Percentiles rank a stretch among this genome's conserved stretches.
Conservation (phyloP, 176 grass and related monocot species). For the Musa beccarii region DNA sequence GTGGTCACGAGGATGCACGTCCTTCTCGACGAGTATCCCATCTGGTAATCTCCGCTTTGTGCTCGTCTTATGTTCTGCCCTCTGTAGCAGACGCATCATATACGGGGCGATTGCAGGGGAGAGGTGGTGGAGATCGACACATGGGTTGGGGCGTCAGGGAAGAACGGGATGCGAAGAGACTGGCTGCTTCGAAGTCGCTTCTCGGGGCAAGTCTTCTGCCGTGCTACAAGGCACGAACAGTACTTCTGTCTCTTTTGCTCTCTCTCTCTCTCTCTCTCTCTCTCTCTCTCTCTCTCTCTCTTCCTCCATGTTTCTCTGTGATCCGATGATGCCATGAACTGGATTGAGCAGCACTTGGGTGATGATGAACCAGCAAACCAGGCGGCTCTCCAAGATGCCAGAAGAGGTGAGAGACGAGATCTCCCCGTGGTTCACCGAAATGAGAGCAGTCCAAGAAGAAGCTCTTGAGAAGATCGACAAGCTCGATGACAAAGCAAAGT, state of each 20-base stretch:
- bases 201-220: constrained; percentile 25
- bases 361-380: constrained; percentile 53
- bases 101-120: constrained; percentile 24
- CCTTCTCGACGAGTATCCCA: constrained; percentile 45
- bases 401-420: constrained; percentile 47
- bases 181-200: constrained; percentile 41
- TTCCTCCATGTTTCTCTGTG: not conserved
- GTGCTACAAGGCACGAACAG: constrained; percentile 38
- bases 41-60: constrained; percentile 24
- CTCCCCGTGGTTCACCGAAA: constrained; percentile 45
- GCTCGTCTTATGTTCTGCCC: no score
- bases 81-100: no score
- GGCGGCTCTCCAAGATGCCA: constrained; percentile 57
- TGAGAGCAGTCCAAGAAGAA: constrained; percentile 30
- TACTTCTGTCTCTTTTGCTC: not conserved
- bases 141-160: constrained; percentile 56
- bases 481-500: constrained; percentile 34
- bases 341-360: constrained; percentile 41
- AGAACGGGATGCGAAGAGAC: constrained; percentile 57
- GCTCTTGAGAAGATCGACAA: constrained; percentile 44
- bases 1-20: constrained; percentile 68
- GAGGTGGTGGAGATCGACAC: constrained; percentile 62
- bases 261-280: not conserved
- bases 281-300: not conserved
- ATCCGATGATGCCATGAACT: not conserved